These are phyloP conservation scores for Macadamia integrifolia DNA, from an alignment of 164 flowering plant genomes.

Conservation along the genomic window DNA sequence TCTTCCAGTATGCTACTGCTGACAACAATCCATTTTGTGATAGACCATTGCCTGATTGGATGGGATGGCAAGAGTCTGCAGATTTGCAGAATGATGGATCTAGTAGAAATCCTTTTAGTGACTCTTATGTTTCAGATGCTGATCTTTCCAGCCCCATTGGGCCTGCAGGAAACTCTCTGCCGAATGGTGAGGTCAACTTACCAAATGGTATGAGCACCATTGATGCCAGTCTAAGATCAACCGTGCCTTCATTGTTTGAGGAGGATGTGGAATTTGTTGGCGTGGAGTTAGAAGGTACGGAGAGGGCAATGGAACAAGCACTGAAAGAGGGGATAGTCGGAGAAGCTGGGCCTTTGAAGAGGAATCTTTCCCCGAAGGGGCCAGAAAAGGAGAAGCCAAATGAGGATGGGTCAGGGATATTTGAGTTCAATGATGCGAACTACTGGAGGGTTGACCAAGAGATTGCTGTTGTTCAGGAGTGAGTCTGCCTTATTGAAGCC, in stretches of 20 bases:
- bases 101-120: conserved; percentile 52
- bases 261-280: conserved; percentile 95
- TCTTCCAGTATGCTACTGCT: conserved; percentile 39
- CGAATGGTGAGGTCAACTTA: conserved; percentile 30
- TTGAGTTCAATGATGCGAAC: conserved; percentile 82
- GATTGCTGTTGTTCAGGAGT: conserved; percentile 61
- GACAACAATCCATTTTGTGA: conserved; percentile 48
- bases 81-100: conserved; percentile 56
- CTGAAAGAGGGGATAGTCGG: conserved; percentile 89
- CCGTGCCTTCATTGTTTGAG: conserved; percentile 66
- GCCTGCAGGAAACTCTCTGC: conserved; percentile 13
- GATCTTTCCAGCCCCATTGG: conserved; percentile 18
- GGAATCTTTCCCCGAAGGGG: conserved; percentile 30
- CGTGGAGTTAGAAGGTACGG: conserved; percentile 79
- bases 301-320: conserved; percentile 90
- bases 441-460: conserved; percentile 91
- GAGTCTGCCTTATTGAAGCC: conserved; percentile 10
- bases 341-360: conserved; percentile 83
- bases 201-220: conserved; percentile 45
- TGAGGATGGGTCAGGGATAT: conserved; percentile 39
- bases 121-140: conserved; percentile 20
- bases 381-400: conserved; percentile 35
- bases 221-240: conserved; percentile 22
- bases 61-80: conserved; percentile 66
- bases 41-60: conserved; percentile 71